These are phyloP conservation scores for Pleurotus salmoneostramineus DNA, from an alignment of 768 basidiomycete genomes.

Conservation along the genomic window DNA sequence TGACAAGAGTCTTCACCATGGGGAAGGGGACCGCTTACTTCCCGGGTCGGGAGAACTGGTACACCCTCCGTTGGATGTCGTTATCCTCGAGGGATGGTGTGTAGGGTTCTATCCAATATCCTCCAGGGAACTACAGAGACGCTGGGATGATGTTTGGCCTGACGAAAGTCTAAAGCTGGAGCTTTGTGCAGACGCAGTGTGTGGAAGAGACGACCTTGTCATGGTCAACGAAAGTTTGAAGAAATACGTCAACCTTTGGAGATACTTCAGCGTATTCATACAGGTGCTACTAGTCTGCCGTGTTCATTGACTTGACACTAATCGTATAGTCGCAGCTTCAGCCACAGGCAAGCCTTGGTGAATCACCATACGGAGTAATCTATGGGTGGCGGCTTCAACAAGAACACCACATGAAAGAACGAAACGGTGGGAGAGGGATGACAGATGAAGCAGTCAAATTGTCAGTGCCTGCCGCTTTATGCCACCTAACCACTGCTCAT, in stretches of 20 bases:
- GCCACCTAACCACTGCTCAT: neutral
- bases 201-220: constrained; percentile 48
- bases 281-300: constrained; percentile 45
- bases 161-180: constrained; percentile 31
- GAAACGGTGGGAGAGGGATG: constrained; percentile 88
- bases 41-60: constrained; percentile 28
- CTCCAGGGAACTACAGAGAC: constrained; percentile 41
- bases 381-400: constrained; percentile 90
- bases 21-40: constrained; percentile 78
- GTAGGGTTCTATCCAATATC: constrained; percentile 77
- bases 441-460: constrained; percentile 68
- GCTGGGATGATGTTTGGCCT: constrained; percentile 48
- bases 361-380: constrained; percentile 43
- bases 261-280: constrained; percentile 66
- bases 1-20: constrained; percentile 79
- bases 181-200: constrained; percentile 27
- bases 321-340: neutral
- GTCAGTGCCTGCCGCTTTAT: constrained; percentile 34
- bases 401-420: constrained; percentile 83
- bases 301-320: neutral
- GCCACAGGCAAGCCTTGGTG: neutral
- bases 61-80: constrained; percentile 53
- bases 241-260: constrained; percentile 67
- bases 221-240: constrained; percentile 61
- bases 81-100: constrained; percentile 96